Conservation (phyloP, 768 basidiomycete genomes). For the Naganishia randhawae region DNA sequence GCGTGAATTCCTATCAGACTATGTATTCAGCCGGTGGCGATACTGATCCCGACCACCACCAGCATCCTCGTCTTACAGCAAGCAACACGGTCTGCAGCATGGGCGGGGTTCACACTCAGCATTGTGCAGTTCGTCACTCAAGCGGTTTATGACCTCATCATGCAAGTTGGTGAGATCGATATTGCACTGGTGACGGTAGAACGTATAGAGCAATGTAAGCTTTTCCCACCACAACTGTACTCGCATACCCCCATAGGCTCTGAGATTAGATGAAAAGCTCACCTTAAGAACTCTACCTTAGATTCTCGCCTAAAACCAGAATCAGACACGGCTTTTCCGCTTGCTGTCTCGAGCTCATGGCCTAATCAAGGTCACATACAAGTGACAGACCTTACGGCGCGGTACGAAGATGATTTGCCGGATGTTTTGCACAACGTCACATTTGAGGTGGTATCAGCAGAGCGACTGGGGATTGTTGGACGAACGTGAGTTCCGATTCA, state of each 20-base stretch:
- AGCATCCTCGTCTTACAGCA: neutral
- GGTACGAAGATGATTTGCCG: slow-evolving; percentile 45
- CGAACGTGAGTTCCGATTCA: slow-evolving; percentile 55
- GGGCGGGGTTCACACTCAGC: slow-evolving; percentile 10
- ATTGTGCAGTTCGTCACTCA: slow-evolving; percentile 16
- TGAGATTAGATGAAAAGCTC: slow-evolving; percentile 55
- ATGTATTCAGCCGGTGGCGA: neutral
- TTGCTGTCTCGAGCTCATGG: slow-evolving; percentile 36
- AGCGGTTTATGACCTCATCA: slow-evolving; percentile 51
- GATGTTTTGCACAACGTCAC: slow-evolving; percentile 44
- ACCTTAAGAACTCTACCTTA: slow-evolving; percentile 58
- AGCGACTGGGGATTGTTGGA: slow-evolving; percentile 46
- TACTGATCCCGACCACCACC: slow-evolving; percentile 3
- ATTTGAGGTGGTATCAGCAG: slow-evolving; percentile 25
- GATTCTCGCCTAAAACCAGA: slow-evolving; percentile 35
- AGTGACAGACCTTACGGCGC: slow-evolving; percentile 35
- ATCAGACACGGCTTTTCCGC: neutral
- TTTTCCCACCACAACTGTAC: slow-evolving; percentile 46
- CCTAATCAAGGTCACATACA: slow-evolving; percentile 38
- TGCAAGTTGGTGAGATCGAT: slow-evolving; percentile 57
- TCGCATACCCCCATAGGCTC: too few relatives aligned
- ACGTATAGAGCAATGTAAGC: slow-evolving; percentile 46
- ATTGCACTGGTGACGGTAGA: slow-evolving; percentile 41
- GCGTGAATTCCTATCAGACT: neutral
- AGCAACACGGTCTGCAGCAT: neutral